Evolutionary conservation across 257 asterid species (phyloP).

Genomic region (Nicotiana paniculata): DNA sequence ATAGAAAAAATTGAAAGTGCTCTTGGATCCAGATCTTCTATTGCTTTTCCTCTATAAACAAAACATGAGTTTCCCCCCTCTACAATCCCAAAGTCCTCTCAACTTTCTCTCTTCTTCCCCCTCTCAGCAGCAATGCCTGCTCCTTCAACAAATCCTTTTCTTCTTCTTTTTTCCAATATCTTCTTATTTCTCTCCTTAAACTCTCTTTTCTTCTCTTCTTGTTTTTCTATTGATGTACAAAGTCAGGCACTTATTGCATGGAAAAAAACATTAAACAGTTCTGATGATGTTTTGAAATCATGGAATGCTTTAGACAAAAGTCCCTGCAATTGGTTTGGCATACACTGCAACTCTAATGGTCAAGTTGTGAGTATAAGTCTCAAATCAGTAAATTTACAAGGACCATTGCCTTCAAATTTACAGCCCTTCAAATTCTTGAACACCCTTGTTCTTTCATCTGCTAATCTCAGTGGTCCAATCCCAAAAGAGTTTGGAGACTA

Average conservation of each 20-base stretch:
- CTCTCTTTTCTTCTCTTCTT: slow-evolving; percentile 30
- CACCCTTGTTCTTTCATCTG: slow-evolving; percentile 59
- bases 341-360: slow-evolving; percentile 53
- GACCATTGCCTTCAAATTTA: slow-evolving; percentile 71
- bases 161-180: slow-evolving; percentile 10
- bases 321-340: slow-evolving; percentile 84
- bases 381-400: slow-evolving; percentile 62
- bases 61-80: slow-evolving; percentile 65
- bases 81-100: slow-evolving; percentile 53
- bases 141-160: slow-evolving; percentile 26
- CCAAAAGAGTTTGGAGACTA: slow-evolving; percentile 75
- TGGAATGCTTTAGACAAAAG: slow-evolving; percentile 49
- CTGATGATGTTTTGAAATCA: slow-evolving; percentile 34
- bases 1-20: slow-evolving; percentile 45
- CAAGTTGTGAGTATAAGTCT: slow-evolving; percentile 47
- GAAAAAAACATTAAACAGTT: slow-evolving; percentile 47
- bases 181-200: slow-evolving; percentile 13
- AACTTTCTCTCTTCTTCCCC: slow-evolving; percentile 20
- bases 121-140: slow-evolving; percentile 57
- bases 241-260: slow-evolving; percentile 66
- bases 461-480: slow-evolving; percentile 73
- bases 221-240: slow-evolving; percentile 52
- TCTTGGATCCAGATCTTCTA: slow-evolving; percentile 81
- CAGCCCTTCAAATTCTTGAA: slow-evolving; percentile 44
- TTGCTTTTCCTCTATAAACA: slow-evolving; percentile 53